Base-by-base conservation (phyloP, 345 rosid genomes). In the Leavenworthia alabamica region DNA sequence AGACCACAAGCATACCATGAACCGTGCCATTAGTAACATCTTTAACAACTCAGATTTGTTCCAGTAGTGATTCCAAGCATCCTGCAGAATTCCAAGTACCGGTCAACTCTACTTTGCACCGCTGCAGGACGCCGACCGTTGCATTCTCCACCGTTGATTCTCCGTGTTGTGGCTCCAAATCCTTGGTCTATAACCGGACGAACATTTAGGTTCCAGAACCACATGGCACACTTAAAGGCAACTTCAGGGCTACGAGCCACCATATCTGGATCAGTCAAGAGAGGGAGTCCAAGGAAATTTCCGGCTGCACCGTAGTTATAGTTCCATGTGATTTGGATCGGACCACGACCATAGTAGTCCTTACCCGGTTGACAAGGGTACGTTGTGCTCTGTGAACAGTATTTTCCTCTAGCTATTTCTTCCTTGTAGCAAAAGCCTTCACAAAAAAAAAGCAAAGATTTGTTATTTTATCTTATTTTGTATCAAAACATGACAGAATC, bases 301-400 rank as follows among this genome's bases (percentile, higher is more conserved):
- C 84, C 86, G 3, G 81, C 83, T 6, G 77, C 64, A 12, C 89
- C 84, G 26, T 83, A 83, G 62, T 83, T 83, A 55, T 76, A 75
- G 66, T 83, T 83, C 79, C 86, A 78, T n/a, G 89, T 59, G 43
- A 83, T 59, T 56, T 83, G 86, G 29, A 83, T 40, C 4, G 86
- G 84, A 50, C 89, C 86, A 2, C 86, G 86, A 6, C 89, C 84
- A 3, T 73, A 79, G 74, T 83, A 79, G 22, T 41, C 31, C 43
- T 78, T 73, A 20, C 71, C 78, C 2, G 86, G 67, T 52, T 31
- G 26, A 62, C 73, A 73, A 3, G 29, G 83, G 66, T 42, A 66
- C 7, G 9, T 35, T 12, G 63, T 52, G 23, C 70, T 68, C 5
- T 14, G 4, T 50, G 13, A 10, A 27, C 77, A 76, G 33, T 76